Evolutionary conservation across 1,284 basidiomycete genomes (phyloP).

Genomic region (Mycosarcoma maydis): DNA sequence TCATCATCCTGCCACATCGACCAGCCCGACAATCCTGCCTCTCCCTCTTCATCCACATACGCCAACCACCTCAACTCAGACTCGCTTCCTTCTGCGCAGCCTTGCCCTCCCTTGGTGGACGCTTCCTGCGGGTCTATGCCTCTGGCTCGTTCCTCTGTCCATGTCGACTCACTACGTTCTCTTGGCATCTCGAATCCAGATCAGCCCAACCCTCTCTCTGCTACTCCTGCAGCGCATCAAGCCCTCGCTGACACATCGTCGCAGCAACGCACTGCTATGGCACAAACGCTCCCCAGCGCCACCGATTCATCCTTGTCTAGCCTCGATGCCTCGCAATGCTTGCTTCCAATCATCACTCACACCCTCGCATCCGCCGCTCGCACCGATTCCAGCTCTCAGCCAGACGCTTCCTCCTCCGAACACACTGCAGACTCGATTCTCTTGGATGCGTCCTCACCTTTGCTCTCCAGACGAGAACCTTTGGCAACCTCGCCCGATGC

Average conservation of each 20-base stretch:
- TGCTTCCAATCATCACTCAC: constrained; percentile 5
- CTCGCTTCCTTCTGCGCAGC: neutral
- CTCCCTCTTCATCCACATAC: constrained; percentile 17
- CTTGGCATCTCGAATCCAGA: too few species aligned
- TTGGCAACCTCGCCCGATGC: neutral
- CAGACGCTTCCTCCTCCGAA: neutral
- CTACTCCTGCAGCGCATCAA: neutral
- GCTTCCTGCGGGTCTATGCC: neutral
- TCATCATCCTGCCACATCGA: constrained; percentile 15
- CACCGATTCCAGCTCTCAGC: neutral
- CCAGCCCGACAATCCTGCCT: constrained; percentile 6
- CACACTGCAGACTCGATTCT: neutral
- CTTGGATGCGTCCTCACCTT: neutral
- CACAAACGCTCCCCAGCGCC: neutral
- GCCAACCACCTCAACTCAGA: constrained; percentile 12
- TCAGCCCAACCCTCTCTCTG: too few species aligned
- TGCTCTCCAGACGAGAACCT: neutral
- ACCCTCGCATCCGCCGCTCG: neutral
- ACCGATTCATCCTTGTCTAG: neutral
- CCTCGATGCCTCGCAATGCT: neutral
- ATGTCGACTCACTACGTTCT: neutral
- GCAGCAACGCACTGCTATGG: neutral
- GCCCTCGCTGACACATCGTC: neutral
- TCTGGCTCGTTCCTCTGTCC: neutral
- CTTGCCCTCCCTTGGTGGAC: neutral